A percentile compares a stretch with the other conserved stretches of the same genome.
phyloP scores from a whole-genome alignment of 169 alveolate genomes.

The Plasmodium yoelii region DNA sequence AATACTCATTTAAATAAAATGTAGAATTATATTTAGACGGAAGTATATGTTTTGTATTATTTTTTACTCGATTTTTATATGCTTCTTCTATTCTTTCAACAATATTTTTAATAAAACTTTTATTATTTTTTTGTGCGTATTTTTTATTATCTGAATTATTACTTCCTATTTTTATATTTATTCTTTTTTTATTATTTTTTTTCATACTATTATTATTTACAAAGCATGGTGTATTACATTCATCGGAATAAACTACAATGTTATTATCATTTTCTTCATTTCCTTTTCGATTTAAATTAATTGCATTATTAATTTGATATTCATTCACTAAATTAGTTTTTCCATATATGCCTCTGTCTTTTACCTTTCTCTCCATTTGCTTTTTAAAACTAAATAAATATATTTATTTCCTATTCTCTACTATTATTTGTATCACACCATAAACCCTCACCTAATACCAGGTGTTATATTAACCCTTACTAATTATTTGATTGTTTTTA shows the following conservation, averaged over 20 bases:
- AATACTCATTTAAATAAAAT: constrained; percentile 40
- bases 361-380: too few species aligned
- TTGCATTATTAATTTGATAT: too few species aligned
- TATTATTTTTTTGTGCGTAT: background rate
- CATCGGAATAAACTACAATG: background rate
- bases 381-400: too few species aligned
- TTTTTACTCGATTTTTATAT: constrained; percentile 17
- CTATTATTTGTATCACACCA: too few species aligned
- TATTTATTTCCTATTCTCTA: too few species aligned
- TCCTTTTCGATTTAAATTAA: background rate
- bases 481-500: too few species aligned
- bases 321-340: too few species aligned
- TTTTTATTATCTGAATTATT: background rate
- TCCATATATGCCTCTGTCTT: too few species aligned
- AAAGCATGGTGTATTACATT: constrained; percentile 17
- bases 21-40: constrained; percentile 7
- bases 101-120: constrained; percentile 28
- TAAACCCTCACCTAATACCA: too few species aligned
- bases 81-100: constrained; percentile 33
- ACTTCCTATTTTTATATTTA: constrained; percentile 14
- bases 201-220: background rate
- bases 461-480: too few species aligned
- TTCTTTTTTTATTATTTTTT: constrained; percentile 20
- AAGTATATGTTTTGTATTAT: background rate
- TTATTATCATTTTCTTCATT: constrained; percentile 3